Conservation (phyloP, 257 asterid genomes). For the Orobanche coerulescens region DNA sequence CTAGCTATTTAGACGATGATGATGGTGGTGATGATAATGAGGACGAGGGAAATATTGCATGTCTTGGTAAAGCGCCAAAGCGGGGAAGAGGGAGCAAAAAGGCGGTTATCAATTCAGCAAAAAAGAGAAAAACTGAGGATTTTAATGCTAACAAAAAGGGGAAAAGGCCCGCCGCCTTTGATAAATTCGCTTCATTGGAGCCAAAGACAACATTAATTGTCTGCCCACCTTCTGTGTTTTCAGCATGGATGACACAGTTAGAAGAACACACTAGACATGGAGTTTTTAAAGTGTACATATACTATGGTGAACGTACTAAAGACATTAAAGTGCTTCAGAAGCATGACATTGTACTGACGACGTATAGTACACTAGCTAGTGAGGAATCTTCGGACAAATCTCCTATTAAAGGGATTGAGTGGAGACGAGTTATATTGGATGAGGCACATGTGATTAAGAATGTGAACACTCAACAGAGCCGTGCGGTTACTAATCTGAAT, state of each 20-base stretch:
- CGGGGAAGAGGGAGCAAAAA: constrained; percentile 37
- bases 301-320: constrained; percentile 64
- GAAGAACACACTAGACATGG: constrained; percentile 65
- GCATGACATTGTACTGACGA: constrained; percentile 65
- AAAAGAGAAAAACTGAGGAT: constrained; percentile 29
- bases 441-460: constrained; percentile 85
- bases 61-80: constrained; percentile 25
- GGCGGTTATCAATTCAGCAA: constrained; percentile 22
- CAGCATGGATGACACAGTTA: constrained; percentile 65
- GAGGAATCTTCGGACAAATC: constrained; percentile 45
- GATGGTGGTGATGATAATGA: constrained; percentile 28
- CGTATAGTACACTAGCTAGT: constrained; percentile 52
- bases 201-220: constrained; percentile 53
- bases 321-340: constrained; percentile 49
- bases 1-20: constrained; percentile 25
- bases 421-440: constrained; percentile 79
- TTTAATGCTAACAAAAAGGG: constrained; percentile 27
- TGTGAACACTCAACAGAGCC: constrained; percentile 55
- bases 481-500: constrained; percentile 55
- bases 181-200: constrained; percentile 11
- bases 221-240: constrained; percentile 72
- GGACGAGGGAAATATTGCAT: constrained; percentile 21
- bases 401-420: constrained; percentile 64
- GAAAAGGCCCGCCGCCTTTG: constrained; percentile 27
- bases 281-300: constrained; percentile 52